These are phyloP conservation scores for Penicillium corylophilum DNA, from an alignment of 2,329 filamentous ascomycete genomes.

Conservation along the genomic window DNA sequence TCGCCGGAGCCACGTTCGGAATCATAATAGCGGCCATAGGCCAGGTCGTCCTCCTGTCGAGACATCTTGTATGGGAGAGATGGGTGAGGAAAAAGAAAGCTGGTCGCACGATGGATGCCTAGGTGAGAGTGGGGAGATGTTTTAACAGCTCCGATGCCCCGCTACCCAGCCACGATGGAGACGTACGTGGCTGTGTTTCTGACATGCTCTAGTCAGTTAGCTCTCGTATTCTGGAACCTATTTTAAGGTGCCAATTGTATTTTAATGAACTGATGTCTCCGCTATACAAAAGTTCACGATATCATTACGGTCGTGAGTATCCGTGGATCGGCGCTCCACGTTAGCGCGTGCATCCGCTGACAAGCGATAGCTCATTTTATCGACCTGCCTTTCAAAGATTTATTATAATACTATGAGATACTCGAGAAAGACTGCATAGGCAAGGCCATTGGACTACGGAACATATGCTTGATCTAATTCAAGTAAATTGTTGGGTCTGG, in stretches of 20 bases:
- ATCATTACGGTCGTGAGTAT: neutral
- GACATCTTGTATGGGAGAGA: conserved; percentile 31
- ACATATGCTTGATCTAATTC: too few species aligned
- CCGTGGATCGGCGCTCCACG: neutral
- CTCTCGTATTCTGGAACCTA: neutral
- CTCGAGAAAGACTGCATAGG: too few species aligned
- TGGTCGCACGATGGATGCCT: neutral
- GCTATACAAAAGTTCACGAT: neutral
- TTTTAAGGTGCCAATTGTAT: neutral
- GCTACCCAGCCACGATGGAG: conserved; percentile 25
- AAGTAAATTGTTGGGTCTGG: too few species aligned
- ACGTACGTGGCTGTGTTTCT: conserved; percentile 9
- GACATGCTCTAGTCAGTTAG: neutral
- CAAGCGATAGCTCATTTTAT: neutral
- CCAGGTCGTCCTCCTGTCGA: conserved; percentile 51
- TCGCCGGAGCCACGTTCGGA: conserved; percentile 34
- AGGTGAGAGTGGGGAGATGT: conserved; percentile 7
- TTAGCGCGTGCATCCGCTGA: neutral
- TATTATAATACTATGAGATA: neutral
- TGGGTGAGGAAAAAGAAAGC: neutral
- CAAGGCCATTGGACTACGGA: too few species aligned
- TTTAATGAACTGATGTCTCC: neutral
- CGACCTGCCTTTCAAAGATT: neutral
- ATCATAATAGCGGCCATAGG: conserved; percentile 54
- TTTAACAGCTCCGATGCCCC: conserved; percentile 20